A percentile compares a stretch with the other conserved stretches of the same genome.
Evolutionary conservation across 106 monocot genomes (phyloP).

Genomic region (Allium cepa): DNA sequence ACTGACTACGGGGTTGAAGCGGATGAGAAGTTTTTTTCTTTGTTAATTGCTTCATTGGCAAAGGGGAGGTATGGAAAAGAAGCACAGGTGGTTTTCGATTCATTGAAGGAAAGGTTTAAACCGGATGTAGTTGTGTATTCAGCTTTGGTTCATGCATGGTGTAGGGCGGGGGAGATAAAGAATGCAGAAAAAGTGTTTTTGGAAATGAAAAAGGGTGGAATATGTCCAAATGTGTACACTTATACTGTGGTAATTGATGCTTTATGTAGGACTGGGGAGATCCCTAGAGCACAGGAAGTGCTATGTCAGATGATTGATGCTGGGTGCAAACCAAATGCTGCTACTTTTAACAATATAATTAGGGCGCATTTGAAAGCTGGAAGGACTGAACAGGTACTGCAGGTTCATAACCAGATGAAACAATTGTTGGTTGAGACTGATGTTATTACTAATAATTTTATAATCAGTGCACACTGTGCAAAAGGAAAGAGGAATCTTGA

Average conservation of each 20-base stretch:
- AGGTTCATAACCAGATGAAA: slow-evolving; percentile 90
- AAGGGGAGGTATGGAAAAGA: slow-evolving; percentile 57
- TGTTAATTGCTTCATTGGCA: slow-evolving; percentile 45
- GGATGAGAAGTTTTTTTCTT: slow-evolving; percentile 38
- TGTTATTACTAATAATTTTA: slow-evolving; percentile 78
- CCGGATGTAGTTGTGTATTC: slow-evolving; percentile 84
- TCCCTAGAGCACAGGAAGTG: slow-evolving; percentile 75
- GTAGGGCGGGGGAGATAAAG: slow-evolving; percentile 56
- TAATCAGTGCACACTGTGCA: slow-evolving; percentile 69
- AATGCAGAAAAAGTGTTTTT: slow-evolving; percentile 62
- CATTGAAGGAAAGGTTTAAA: slow-evolving; percentile 27
- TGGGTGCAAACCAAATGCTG: slow-evolving; percentile 62
- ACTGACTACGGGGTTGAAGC: slow-evolving; percentile 53
- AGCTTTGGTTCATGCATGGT: slow-evolving; percentile 82
- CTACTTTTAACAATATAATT: slow-evolving; percentile 80
- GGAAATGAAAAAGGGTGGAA: slow-evolving; percentile 46
- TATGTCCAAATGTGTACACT: slow-evolving; percentile 84
- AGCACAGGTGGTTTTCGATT: slow-evolving; percentile 77
- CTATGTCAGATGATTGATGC: slow-evolving; percentile 80
- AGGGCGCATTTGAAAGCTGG: slow-evolving; percentile 66
- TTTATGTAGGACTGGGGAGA: slow-evolving; percentile 56
- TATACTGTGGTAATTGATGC: slow-evolving; percentile 75
- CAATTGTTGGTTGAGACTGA: slow-evolving; percentile 64
- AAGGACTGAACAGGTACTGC: slow-evolving; percentile 59
- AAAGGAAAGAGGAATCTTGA: slow-evolving; percentile 59